Conservation (phyloP, 257 asterid genomes). For the Henckelia pumila region DNA sequence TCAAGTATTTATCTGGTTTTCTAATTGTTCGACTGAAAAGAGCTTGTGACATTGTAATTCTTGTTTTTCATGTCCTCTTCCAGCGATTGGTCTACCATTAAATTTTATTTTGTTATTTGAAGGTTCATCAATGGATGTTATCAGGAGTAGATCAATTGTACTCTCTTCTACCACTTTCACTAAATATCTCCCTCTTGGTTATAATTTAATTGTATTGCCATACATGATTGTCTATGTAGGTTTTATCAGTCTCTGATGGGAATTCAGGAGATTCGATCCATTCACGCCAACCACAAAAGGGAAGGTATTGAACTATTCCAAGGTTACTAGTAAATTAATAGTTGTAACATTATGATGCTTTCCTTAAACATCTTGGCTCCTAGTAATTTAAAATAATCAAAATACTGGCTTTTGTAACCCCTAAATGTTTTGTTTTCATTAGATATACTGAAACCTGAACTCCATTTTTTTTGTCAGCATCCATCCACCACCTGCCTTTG, state of each 20-base stretch:
- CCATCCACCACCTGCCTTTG: constrained; percentile 99
- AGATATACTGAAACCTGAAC: constrained; percentile 26
- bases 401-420: constrained; percentile 12
- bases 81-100: neutral
- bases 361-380: constrained; percentile 4
- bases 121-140: neutral
- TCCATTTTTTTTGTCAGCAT: constrained; percentile 45
- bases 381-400: neutral
- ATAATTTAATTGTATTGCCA: constrained; percentile 27
- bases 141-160: constrained; percentile 7
- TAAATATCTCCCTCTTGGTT: constrained; percentile 20
- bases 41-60: neutral
- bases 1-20: neutral
- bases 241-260: constrained; percentile 58
- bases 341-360: constrained; percentile 20
- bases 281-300: constrained; percentile 53
- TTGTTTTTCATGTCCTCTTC: neutral
- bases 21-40: neutral
- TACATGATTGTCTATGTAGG: constrained; percentile 42
- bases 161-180: constrained; percentile 11
- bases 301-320: constrained; percentile 37
- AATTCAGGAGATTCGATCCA: constrained; percentile 49
- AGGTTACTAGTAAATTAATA: neutral
- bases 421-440: constrained; percentile 16
- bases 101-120: neutral